Evolutionary conservation across 2,329 filamentous ascomycete species (phyloP), one percentile per base, ranked within the genome.

Genomic region (Exserohilum turcica): DNA sequence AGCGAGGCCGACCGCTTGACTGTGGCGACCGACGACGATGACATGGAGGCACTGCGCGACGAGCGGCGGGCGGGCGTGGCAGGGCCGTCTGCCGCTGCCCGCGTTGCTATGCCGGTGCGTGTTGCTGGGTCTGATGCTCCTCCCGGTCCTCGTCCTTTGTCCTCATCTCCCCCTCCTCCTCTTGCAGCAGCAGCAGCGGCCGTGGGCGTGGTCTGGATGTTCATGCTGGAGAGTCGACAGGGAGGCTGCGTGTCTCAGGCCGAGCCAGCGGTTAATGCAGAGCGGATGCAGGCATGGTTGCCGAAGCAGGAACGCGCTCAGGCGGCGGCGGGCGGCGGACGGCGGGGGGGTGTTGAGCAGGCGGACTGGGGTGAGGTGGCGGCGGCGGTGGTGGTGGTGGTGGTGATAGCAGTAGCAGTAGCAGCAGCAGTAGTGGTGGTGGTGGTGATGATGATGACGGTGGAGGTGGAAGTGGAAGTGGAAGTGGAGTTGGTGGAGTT

Each of bases 31-130:
- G 75, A 74, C 37, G 78, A 77, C 47, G 77, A 78, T 38, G 77
- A 79, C 37, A 75, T 59, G 28, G 78, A 79, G 59, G 75, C 77
- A 28, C 74, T 74, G 53, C 76, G 73, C 60, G 77, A 77, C 35
- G 68, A 67, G 50, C 57, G 61, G 61, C 66, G 71, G 42, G 19
- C 31, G 3, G 7, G 13, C 21, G 21, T 5, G 21, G 32, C 31
- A 8, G 36, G 8, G 24, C 24, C 9, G 19, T 21, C 32, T 4
- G 21, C 32, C 1, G 15, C 15, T 35, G n/a, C 32, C 16, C 15
- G 5, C 16, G 32, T 8, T 18, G 32, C 6, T 35, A 16, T 9
- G n/a, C n/a, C n/a, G n/a, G 32, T 5, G 5, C n/a, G 2, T 9
- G 32, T n/a, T 35, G 8, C 7, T 5, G 12, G 8, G 13, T 5